Evolutionary conservation across 2,329 filamentous ascomycete species (phyloP).

Genomic region (Aspergillus amoenus): DNA sequence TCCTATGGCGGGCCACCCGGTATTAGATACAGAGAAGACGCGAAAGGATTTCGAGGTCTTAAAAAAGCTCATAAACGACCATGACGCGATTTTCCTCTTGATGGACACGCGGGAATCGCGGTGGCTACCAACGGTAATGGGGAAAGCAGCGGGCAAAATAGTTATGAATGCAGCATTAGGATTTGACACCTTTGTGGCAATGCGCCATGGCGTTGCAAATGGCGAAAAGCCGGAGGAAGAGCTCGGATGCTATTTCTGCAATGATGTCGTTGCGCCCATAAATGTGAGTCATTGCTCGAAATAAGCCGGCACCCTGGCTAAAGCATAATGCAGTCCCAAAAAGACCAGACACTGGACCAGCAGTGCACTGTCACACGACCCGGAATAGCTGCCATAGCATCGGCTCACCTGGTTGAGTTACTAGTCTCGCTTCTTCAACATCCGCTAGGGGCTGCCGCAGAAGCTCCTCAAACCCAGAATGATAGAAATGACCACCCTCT

Average conservation of each 20-base stretch:
- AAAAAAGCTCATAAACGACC: slow-evolving; percentile 71
- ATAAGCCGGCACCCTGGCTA: slow-evolving; percentile 15
- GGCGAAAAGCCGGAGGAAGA: slow-evolving; percentile 59
- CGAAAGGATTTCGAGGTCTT: slow-evolving; percentile 74
- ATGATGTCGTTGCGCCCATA: slow-evolving; percentile 90
- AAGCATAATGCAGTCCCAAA: slow-evolving; percentile 68
- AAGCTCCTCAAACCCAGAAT: slow-evolving; percentile 33
- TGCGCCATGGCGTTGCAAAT: slow-evolving; percentile 80
- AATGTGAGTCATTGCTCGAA: slow-evolving; percentile 64
- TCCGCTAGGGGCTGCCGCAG: slow-evolving; percentile 54
- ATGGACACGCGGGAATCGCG: slow-evolving; percentile 95
- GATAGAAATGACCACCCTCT: slow-evolving; percentile 46
- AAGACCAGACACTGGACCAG: slow-evolving; percentile 92
- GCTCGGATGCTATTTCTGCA: slow-evolving; percentile 97
- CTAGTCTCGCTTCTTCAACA: slow-evolving; percentile 87
- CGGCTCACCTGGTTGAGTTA: slow-evolving; percentile 84
- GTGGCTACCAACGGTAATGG: slow-evolving; percentile 96
- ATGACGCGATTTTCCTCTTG: slow-evolving; percentile 92
- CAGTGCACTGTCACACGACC: slow-evolving; percentile 97
- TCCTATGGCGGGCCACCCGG: slow-evolving; percentile 92
- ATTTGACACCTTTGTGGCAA: slow-evolving; percentile 95
- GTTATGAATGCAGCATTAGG: slow-evolving; percentile 96
- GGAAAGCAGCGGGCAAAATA: slow-evolving; percentile 86
- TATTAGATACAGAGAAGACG: slow-evolving; percentile 69
- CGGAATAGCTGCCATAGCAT: slow-evolving; percentile 88